A percentile compares a stretch with the other conserved stretches of the same genome.
Evolutionary conservation across 1,139 yeast genomes (phyloP).

Genomic region (Candida tetrigidarum): DNA sequence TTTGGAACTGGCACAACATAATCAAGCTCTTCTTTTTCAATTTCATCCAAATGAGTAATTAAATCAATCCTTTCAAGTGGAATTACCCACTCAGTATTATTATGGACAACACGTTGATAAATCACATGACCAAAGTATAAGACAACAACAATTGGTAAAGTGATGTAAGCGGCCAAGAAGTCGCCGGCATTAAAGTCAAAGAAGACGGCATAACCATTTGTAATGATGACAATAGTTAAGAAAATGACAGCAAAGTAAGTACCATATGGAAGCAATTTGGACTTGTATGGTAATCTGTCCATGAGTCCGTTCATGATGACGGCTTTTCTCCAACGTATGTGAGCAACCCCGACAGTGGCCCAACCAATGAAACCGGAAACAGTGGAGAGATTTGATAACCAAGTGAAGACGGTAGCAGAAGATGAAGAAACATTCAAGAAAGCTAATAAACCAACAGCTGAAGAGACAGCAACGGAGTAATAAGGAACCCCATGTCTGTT

Average conservation of each 20-base stretch:
- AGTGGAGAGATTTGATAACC: slow-evolving; percentile 73
- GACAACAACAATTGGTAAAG: slow-evolving; percentile 55
- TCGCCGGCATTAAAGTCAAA: slow-evolving; percentile 54
- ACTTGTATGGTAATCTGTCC: slow-evolving; percentile 52
- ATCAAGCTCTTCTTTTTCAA: slow-evolving; percentile 41
- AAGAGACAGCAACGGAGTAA: slow-evolving; percentile 43
- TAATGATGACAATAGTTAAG: slow-evolving; percentile 49
- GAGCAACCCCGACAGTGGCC: slow-evolving; percentile 54
- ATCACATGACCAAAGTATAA: slow-evolving; percentile 46
- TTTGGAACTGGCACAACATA: slow-evolving; percentile 31
- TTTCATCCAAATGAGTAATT: slow-evolving; percentile 47
- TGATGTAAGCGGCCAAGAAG: slow-evolving; percentile 65
- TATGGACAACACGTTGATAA: slow-evolving; percentile 35
- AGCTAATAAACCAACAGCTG: slow-evolving; percentile 50
- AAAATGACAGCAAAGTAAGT: slow-evolving; percentile 54
- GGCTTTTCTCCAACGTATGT: slow-evolving; percentile 59
- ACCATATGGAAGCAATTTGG: slow-evolving; percentile 54
- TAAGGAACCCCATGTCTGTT: slow-evolving; percentile 70
- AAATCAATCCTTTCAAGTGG: slow-evolving; percentile 42
- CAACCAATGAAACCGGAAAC: slow-evolving; percentile 74
- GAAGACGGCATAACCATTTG: slow-evolving; percentile 64
- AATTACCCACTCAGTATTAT: background rate
- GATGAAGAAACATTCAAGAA: slow-evolving; percentile 62
- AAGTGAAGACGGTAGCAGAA: slow-evolving; percentile 60
- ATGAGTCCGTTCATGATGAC: slow-evolving; percentile 41